Percentiles rank a stretch among this genome's conserved stretches.
These are phyloP conservation scores for Trametes versicolor DNA, from an alignment of 1,284 basidiomycete genomes.

Conservation along the genomic window DNA sequence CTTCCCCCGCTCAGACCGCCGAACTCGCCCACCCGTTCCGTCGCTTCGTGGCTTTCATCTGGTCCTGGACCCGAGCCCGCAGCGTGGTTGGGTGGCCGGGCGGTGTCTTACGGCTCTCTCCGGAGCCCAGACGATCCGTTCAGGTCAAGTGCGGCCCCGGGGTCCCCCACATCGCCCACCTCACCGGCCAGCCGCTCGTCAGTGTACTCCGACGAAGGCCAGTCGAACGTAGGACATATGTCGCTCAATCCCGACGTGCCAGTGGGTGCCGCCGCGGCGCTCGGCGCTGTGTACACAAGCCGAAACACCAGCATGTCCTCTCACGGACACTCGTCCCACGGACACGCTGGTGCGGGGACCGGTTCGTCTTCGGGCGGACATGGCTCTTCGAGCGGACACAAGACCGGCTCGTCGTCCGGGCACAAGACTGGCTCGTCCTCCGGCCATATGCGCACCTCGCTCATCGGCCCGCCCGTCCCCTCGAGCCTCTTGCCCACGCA, in stretches of 20 bases:
- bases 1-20: conserved; percentile 19
- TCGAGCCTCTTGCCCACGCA: conserved; percentile 41
- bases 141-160: conserved; percentile 5
- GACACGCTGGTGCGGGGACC: conserved; percentile 20
- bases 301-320: conserved; percentile 29
- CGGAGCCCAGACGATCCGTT: conserved; percentile 1
- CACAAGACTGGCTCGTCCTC: conserved; percentile 33
- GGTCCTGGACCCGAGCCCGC: conserved; percentile 36
- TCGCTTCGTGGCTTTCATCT: conserved; percentile 16
- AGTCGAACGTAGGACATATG: conserved; percentile 6
- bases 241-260: conserved; percentile 16
- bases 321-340: conserved; percentile 33
- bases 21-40: conserved; percentile 24
- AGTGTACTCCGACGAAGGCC: conserved; percentile 28
- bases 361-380: conserved; percentile 29
- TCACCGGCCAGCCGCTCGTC: conserved; percentile 28
- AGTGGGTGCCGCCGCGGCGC: conserved; percentile 17
- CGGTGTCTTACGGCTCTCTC: conserved; percentile 27
- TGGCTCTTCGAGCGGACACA: conserved; percentile 31
- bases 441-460: conserved; percentile 32
- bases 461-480: conserved; percentile 28
- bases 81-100: conserved; percentile 39
- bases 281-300: conserved; percentile 23
- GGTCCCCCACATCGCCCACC: conserved; percentile 9
- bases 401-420: conserved; percentile 24